phyloP scores from a whole-genome alignment of 495 filamentous ascomycete species.

The Melanomma pulvis-pyrius region DNA sequence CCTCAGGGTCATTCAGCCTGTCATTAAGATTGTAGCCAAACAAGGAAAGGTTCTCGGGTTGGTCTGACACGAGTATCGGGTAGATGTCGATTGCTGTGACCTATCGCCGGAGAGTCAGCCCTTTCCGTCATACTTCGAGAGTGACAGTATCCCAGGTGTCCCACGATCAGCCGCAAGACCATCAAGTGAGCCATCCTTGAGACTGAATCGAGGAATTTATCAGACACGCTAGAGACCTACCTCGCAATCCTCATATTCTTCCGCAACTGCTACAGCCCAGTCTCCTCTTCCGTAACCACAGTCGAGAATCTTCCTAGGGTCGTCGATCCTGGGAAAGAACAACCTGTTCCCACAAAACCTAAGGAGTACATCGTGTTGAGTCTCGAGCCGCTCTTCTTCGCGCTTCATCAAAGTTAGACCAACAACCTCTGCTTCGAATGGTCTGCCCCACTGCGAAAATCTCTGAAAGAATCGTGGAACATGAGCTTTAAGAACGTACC shows the following conservation, averaged over 20 bases:
- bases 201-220: background rate
- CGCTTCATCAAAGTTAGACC: slow-evolving; percentile 56
- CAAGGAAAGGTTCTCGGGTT: slow-evolving; percentile 34
- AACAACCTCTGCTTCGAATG: background rate
- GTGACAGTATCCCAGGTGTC: background rate
- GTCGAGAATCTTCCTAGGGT: slow-evolving; percentile 50
- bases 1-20: slow-evolving; percentile 33
- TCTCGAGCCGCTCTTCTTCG: slow-evolving; percentile 75
- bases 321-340: slow-evolving; percentile 74
- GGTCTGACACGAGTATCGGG: slow-evolving; percentile 22
- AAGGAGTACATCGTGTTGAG: slow-evolving; percentile 71
- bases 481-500: slow-evolving; percentile 52
- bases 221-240: slow-evolving; percentile 51
- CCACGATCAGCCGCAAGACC: background rate
- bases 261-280: slow-evolving; percentile 79
- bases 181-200: too few species aligned
- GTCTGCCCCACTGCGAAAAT: background rate
- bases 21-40: slow-evolving; percentile 43
- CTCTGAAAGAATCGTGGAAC: background rate
- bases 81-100: slow-evolving; percentile 41
- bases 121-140: background rate
- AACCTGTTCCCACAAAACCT: slow-evolving; percentile 73
- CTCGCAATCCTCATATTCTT: slow-evolving; percentile 72
- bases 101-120: slow-evolving; percentile 9
- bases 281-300: slow-evolving; percentile 57